Conservation (phyloP, 495 filamentous ascomycete species). For the Aspergillus baeticus region DNA sequence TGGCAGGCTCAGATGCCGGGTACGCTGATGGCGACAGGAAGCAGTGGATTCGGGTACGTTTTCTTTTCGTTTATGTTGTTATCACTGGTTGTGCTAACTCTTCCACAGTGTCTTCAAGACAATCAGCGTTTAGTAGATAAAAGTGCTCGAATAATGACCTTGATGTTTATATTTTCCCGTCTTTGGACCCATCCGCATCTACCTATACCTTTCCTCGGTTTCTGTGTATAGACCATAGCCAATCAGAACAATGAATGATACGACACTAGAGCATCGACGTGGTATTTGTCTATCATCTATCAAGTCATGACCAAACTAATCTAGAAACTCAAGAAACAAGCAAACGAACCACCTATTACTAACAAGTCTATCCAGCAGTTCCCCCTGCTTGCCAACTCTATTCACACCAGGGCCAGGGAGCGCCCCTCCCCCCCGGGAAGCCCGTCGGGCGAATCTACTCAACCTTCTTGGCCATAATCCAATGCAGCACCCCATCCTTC, state of each 20-base stretch:
- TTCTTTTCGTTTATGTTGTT: background rate
- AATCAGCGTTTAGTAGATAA: constrained; percentile 52
- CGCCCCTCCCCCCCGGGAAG: too few relatives aligned
- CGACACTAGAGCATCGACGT: background rate
- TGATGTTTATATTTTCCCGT: background rate
- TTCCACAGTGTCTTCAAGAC: constrained; percentile 52
- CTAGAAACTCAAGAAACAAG: background rate
- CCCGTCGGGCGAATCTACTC: background rate
- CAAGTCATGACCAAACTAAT: background rate
- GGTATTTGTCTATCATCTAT: background rate
- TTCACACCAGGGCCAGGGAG: too few relatives aligned
- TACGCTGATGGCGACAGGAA: constrained; percentile 84
- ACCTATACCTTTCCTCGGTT: background rate
- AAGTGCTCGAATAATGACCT: constrained; percentile 13
- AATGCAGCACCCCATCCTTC: constrained; percentile 9
- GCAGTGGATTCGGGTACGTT: constrained; percentile 72
- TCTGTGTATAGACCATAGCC: background rate
- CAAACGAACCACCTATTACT: background rate
- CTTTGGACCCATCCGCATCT: background rate
- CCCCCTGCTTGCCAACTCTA: too few relatives aligned
- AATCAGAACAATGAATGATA: background rate
- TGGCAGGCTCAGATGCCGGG: constrained; percentile 98
- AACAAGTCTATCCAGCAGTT: too few relatives aligned
- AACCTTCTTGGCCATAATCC: background rate
- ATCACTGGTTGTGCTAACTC: background rate